Conservation (phyloP, 768 basidiomycete genomes). For the Russula lepida region DNA sequence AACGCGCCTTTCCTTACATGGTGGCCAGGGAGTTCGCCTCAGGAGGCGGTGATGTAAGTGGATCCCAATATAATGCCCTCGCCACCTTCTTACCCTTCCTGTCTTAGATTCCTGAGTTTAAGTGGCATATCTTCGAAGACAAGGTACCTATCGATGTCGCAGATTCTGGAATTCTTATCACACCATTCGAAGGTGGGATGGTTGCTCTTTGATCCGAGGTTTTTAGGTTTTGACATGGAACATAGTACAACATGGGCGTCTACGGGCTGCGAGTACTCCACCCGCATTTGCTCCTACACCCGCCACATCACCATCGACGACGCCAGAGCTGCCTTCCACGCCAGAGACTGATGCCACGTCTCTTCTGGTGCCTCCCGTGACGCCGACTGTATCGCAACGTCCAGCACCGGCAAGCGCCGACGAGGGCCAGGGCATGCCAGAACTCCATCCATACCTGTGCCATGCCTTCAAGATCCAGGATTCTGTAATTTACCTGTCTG, state of each 20-base stretch:
- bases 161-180: slow-evolving; percentile 52
- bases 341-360: slow-evolving; percentile 3
- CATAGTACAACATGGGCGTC: slow-evolving; percentile 61
- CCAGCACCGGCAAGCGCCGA: slow-evolving; percentile 2
- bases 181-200: slow-evolving; percentile 54
- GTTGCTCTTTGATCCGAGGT: background rate
- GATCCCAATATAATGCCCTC: background rate
- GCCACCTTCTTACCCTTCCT: slow-evolving; percentile 1
- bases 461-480: slow-evolving; percentile 65
- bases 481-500: slow-evolving; percentile 68
- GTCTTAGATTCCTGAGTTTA: slow-evolving; percentile 66
- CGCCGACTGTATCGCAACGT: background rate
- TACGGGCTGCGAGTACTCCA: slow-evolving; percentile 40
- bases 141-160: slow-evolving; percentile 57
- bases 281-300: slow-evolving; percentile 37
- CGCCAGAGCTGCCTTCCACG: slow-evolving; percentile 26
- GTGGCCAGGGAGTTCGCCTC: slow-evolving; percentile 67
- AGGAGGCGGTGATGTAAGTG: slow-evolving; percentile 67
- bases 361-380: background rate
- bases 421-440: slow-evolving; percentile 18
- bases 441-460: slow-evolving; percentile 51
- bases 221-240: background rate
- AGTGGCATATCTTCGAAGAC: slow-evolving; percentile 75
- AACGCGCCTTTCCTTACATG: slow-evolving; percentile 74
- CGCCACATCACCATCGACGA: slow-evolving; percentile 27